Base-by-base conservation (phyloP, 306 rosid genomes). In the Citrullus colocynthis region DNA sequence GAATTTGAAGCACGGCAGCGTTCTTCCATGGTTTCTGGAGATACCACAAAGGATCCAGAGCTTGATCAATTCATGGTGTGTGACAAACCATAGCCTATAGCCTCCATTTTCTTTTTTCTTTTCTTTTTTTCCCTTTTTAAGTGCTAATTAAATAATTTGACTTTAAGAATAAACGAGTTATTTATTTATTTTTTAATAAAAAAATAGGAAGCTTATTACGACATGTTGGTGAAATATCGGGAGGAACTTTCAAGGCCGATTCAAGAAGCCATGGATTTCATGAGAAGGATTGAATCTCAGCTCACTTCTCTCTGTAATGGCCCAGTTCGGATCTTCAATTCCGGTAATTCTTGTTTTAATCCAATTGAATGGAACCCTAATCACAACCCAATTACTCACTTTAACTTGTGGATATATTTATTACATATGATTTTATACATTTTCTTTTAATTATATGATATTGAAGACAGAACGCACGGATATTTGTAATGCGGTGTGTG, bases 231-330 rank as follows among this genome's bases (percentile, higher is more conserved):
- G 86, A 95, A 95, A 84, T 95, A 92, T 79, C 87, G 93, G 28
- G 99, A 90, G 74, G 97, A 92, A 82, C 86, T 95, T 55, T 83
- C 93, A 32, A 92, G 97, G 93, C 99, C 99, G 34, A 83, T 95
- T 57, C 93, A 89, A 87, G 99, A 92, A 70, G 99, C 99, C 1
- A 92, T 91, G 99, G 97, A 95, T 80, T 95, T 95, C 96, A 89
- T 95, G 96, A 59, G 88, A 28, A 84, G 91, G 71, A 87, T 91
- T 13, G 97, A 95, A 86, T 81, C 92, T 83, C 97, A 95, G 83
- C 92, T 95, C 24, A 90, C 88, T 74, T 74, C 88, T 85, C 93
- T 95, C 28, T 82, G 89, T 85, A 86, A 87, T 76, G 88, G 90
- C 64, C 88, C 95, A 48, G 75, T 92, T 0, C 85, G 96, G 84